Evolutionary conservation across 306 rosid genomes (phyloP), one percentile per base, ranked within the genome.

Genomic region (Trifolium pratense): DNA sequence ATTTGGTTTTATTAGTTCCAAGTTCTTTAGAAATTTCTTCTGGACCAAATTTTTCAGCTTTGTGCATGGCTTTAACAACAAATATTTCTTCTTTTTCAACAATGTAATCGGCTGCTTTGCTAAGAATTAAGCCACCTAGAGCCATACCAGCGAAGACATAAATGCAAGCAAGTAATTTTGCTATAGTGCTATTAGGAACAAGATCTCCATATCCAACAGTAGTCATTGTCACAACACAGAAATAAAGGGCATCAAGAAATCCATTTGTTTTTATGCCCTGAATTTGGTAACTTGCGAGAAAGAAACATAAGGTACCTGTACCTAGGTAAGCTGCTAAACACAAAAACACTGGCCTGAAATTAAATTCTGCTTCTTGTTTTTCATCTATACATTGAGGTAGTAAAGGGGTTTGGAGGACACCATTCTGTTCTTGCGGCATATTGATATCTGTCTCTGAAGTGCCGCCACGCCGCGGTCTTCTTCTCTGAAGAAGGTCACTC

Each of bases 131-230:
- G 6, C 96, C 96, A 45, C 43, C 89, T 21, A 92, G 85, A 25
- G 87, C 89, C 90, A 89, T 83, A 45, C 96, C 96, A 12, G 78
- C 67, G 87, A 92, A 90, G 39, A 92, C 98, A 82, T 83, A 89
- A 66, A 86, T 21, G 77, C 89, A 87, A 0, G 98, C 95, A 55
- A 92, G 86, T 23, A 90, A 86, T 66, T 92, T 92, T 37, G 98
- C 87, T 58, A 79, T 16, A 8, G 60, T 9, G 78, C 86, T 89
- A 21, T 80, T 48, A 0, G 98, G 97, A 7, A 90, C 98, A 79
- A 92, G 96, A 75, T 92, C 97, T 9, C 97, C 97, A 56, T 92
- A 92, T 13, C 97, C 98, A 34, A 92, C 97, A 0, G 96, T 90
- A 32, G 93, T 92, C 96, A 92, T 90, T 39, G 97, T 90, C 56